Conservation (phyloP, 257 asterid species). For the Salvia splendens region DNA sequence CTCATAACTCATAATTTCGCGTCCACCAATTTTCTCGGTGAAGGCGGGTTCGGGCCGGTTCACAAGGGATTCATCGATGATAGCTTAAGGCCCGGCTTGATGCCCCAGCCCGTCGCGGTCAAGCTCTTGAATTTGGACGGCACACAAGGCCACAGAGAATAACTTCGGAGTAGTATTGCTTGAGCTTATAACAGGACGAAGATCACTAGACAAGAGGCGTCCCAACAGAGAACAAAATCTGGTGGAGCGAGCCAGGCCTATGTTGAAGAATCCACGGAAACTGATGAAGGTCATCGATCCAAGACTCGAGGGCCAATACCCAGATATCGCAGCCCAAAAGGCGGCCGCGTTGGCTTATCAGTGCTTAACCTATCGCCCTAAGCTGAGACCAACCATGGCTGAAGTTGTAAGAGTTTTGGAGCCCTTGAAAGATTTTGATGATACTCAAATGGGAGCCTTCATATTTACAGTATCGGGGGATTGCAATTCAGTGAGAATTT, state of each 20-base stretch:
- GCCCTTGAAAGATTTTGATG: slow-evolving; percentile 53
- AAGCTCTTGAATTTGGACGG: slow-evolving; percentile 76
- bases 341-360: slow-evolving; percentile 70
- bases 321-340: slow-evolving; percentile 61
- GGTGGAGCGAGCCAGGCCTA: slow-evolving; percentile 74
- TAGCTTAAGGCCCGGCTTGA: slow-evolving; percentile 54
- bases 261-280: slow-evolving; percentile 64
- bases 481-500: slow-evolving; percentile 23
- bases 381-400: slow-evolving; percentile 65
- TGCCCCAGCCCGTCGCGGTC: slow-evolving; percentile 85
- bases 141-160: slow-evolving; percentile 68
- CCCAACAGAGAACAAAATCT: slow-evolving; percentile 66
- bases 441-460: slow-evolving; percentile 52
- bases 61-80: slow-evolving; percentile 79
- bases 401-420: slow-evolving; percentile 52
- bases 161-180: slow-evolving; percentile 79
- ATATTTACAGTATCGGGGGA: slow-evolving; percentile 56
- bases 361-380: slow-evolving; percentile 76
- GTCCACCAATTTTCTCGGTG: slow-evolving; percentile 59
- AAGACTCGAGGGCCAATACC: slow-evolving; percentile 73
- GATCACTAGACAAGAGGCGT: slow-evolving; percentile 69
- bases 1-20: slow-evolving; percentile 54
- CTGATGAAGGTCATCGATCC: slow-evolving; percentile 72
- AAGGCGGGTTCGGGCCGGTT: slow-evolving; percentile 95
- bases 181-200: slow-evolving; percentile 77